Conservation (phyloP, 2,329 filamentous ascomycete species). For the Microcyclosporella mali region DNA sequence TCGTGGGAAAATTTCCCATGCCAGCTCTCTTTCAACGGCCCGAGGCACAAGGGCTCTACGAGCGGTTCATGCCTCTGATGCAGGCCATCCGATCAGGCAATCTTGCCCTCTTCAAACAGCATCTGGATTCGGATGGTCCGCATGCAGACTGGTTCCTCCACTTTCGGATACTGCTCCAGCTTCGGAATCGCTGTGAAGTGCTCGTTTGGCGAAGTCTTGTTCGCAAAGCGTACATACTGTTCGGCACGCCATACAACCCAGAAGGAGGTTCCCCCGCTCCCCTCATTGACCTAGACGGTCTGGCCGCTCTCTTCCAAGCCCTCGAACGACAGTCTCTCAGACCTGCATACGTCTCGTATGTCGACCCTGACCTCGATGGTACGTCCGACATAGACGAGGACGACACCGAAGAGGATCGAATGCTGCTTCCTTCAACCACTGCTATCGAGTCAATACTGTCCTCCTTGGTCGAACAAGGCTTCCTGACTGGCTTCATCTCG, state of each 20-base stretch:
- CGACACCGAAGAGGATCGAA: constrained; percentile 4
- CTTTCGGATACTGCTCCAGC: constrained; percentile 67
- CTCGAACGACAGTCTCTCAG: constrained; percentile 51
- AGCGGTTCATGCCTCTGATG: constrained; percentile 68
- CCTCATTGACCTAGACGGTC: constrained; percentile 64
- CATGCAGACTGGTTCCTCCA: constrained; percentile 68
- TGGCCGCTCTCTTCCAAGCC: constrained; percentile 58
- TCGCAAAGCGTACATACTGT: constrained; percentile 70
- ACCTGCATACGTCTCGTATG: constrained; percentile 32
- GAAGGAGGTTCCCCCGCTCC: constrained; percentile 53
- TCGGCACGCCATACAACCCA: constrained; percentile 55
- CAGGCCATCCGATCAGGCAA: constrained; percentile 67
- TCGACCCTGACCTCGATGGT: constrained; percentile 43
- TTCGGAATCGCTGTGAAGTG: constrained; percentile 71
- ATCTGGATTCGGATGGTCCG: constrained; percentile 50
- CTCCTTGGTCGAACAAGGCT: constrained; percentile 69
- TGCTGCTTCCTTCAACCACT: constrained; percentile 46
- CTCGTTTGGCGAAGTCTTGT: constrained; percentile 79
- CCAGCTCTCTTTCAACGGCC: constrained; percentile 58
- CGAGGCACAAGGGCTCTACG: constrained; percentile 59
- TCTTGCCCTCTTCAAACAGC: constrained; percentile 64
- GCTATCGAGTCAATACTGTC: constrained; percentile 64
- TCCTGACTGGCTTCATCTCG: constrained; percentile 78
- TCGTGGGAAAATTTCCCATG: constrained; percentile 78
- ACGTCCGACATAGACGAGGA: constrained; percentile 16